Percentiles rank a stretch among this genome's conserved stretches.
phyloP scores from a whole-genome alignment of 106 monocot genomes.

The Triglochin maritima region DNA sequence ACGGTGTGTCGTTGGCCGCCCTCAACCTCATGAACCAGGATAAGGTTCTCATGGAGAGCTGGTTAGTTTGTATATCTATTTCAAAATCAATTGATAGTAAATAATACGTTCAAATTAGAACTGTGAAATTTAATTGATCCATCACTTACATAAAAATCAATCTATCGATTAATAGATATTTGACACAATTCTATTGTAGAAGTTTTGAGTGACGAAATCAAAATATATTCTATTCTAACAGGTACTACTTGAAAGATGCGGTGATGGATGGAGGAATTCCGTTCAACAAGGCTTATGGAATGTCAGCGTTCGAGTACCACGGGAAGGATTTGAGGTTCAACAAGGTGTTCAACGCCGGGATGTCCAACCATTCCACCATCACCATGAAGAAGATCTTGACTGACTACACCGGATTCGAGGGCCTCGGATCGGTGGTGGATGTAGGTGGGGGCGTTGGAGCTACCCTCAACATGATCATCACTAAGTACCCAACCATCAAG shows the following conservation, averaged over 20 bases:
- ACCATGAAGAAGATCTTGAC: conserved; percentile 36
- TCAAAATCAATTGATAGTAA: no score
- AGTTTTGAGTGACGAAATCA: no score
- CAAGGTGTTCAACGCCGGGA: conserved; percentile 36
- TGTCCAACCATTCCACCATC: conserved; percentile 36
- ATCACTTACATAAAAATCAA: no score
- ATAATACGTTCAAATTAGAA: no score
- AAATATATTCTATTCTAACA: neutral
- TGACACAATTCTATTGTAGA: no score
- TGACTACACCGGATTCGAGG: conserved; percentile 21
- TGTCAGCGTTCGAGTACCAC: conserved; percentile 14
- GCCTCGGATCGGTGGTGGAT: conserved; percentile 14
- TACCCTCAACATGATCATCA: conserved; percentile 23
- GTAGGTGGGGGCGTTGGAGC: conserved; percentile 28
- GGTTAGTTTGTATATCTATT: neutral
- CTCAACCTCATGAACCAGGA: conserved; percentile 18
- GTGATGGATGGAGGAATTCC: conserved; percentile 17
- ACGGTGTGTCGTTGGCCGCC: conserved; percentile 44
- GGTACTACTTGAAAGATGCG: conserved; percentile 11
- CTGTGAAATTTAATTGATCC: no score
- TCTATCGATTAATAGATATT: no score
- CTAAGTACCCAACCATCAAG: conserved; percentile 17
- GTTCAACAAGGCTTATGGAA: conserved; percentile 19
- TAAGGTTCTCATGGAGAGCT: conserved; percentile 10
- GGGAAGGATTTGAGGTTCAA: conserved; percentile 29